phyloP scores from a whole-genome alignment of 129 eudicot genomes.

The Scalesia atractyloides region DNA sequence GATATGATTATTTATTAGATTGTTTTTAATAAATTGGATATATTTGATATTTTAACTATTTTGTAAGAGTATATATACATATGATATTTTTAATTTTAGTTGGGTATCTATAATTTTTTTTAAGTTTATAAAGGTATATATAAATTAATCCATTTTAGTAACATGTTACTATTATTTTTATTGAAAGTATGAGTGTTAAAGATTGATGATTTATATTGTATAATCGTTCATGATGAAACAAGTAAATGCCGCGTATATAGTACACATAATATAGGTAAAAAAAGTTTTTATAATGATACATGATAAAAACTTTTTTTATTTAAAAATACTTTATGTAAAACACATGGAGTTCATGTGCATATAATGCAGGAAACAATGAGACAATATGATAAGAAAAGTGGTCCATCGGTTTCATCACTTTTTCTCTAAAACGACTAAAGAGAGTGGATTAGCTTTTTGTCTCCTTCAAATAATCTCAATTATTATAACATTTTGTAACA shows the following conservation, averaged over 20 bases:
- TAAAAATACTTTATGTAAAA: not conserved
- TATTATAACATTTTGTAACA: not conserved
- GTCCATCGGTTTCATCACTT: conserved; percentile 32
- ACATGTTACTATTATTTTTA: too few species aligned
- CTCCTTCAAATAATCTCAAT: conserved; percentile 29
- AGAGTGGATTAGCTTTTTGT: conserved; percentile 37
- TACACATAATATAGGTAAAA: not conserved
- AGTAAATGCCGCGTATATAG: not conserved
- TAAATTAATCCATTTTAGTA: too few species aligned
- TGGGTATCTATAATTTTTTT: too few species aligned
- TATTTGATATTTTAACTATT: too few species aligned
- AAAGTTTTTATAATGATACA: not conserved
- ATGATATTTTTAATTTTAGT: too few species aligned
- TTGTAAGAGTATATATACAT: too few species aligned
- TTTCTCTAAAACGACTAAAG: conserved; percentile 30
- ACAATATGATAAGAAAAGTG: conserved; percentile 33
- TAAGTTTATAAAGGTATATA: too few species aligned
- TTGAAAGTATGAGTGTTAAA: too few species aligned
- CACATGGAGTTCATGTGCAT: conserved; percentile 3
- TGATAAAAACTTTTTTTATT: not conserved
- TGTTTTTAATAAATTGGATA: too few species aligned
- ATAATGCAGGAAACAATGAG: conserved; percentile 2
- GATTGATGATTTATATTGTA: not conserved
- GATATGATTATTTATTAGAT: too few species aligned
- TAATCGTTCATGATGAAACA: not conserved